Evolutionary conservation across 352 stramenopile genomes (phyloP).

Genomic region (Phytophthora meadii): DNA sequence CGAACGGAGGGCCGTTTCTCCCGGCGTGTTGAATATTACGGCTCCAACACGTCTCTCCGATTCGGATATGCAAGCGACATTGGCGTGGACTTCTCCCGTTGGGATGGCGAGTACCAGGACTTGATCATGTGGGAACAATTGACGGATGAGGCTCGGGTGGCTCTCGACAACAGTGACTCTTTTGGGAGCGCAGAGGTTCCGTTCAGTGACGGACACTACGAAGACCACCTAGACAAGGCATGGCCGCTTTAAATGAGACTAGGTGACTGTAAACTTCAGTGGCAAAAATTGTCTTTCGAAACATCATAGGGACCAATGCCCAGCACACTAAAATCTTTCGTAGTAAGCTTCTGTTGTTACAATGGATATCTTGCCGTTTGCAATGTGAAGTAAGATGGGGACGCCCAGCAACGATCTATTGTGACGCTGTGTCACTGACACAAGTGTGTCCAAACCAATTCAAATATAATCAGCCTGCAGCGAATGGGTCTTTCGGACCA

Average conservation of each 20-base stretch:
- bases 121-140: slow-evolving; percentile 12
- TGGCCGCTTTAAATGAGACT: neutral
- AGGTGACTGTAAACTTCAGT: no score
- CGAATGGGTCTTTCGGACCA: no score
- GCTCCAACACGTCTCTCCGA: neutral
- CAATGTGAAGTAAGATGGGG: no score
- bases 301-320: no score
- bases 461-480: no score
- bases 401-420: no score
- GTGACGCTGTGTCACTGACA: no score
- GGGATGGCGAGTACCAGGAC: neutral
- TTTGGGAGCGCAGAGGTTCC: neutral
- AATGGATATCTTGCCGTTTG: no score
- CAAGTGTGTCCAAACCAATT: no score
- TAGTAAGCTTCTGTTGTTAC: no score
- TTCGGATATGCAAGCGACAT: neutral
- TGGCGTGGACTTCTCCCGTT: neutral
- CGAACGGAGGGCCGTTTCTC: neutral
- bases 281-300: no score
- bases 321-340: no score
- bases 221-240: neutral
- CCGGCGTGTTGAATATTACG: neutral
- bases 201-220: neutral
- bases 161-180: neutral
- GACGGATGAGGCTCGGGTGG: neutral